Conservation (phyloP, 352 stramenopile genomes). For the Phytophthora europaea region DNA sequence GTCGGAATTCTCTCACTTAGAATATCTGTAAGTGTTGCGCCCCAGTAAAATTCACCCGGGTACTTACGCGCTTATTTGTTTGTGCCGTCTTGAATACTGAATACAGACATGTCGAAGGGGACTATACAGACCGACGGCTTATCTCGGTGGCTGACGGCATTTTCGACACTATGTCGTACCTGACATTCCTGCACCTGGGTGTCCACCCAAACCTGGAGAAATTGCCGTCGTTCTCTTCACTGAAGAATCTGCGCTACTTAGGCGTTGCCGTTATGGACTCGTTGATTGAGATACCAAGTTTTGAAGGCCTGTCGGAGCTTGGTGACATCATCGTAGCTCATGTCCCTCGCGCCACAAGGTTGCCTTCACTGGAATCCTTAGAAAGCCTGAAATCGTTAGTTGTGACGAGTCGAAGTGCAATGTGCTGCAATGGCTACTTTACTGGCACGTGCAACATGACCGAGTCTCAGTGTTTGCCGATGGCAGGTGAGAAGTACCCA, state of each 20-base stretch:
- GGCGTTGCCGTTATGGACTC: conserved; percentile 30
- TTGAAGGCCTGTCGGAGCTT: conserved; percentile 34
- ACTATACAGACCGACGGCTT: conserved; percentile 37
- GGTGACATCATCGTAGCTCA: conserved; percentile 34
- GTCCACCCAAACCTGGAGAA: conserved; percentile 26
- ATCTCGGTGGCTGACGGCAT: conserved; percentile 21
- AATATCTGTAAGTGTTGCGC: conserved; percentile 48
- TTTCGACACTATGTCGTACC: conserved; percentile 41
- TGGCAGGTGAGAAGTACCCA: conserved; percentile 24
- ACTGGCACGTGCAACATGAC: conserved; percentile 34
- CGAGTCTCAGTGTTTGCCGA: conserved; percentile 33
- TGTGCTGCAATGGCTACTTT: conserved; percentile 53
- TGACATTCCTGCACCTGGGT: conserved; percentile 46
- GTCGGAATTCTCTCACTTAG: conserved; percentile 41
- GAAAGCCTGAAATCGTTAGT: conserved; percentile 27
- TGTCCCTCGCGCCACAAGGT: neutral
- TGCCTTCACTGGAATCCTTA: conserved; percentile 34
- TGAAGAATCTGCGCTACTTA: conserved; percentile 34
- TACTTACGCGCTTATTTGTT: neutral
- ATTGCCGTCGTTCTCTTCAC: conserved; percentile 40
- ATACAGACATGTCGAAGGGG: conserved; percentile 35
- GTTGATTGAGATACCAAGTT: conserved; percentile 30
- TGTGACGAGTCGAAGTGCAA: conserved; percentile 26
- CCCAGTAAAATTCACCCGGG: neutral
- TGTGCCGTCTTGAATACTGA: neutral